Base-by-base conservation (phyloP, 352 stramenopile genomes). In the Pythium coloratum region DNA sequence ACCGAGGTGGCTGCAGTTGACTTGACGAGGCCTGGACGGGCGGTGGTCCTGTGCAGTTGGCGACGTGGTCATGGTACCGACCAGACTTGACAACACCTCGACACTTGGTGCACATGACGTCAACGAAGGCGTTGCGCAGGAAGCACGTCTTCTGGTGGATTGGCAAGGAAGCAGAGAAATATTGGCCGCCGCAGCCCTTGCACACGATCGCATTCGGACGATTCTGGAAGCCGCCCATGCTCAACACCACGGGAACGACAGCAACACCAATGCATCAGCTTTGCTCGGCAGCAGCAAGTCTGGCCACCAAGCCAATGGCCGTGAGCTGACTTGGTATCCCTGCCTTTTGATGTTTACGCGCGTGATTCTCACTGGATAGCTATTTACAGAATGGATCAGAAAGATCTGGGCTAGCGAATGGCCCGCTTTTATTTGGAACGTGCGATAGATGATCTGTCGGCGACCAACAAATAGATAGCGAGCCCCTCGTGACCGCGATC, bases 131-230 rank as follows among this genome's bases (percentile, higher is more conserved):
- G 33, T 92, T 81, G n/a, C 77, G 77, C 42, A 83, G 75, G 59
- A 87, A 92, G 59, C 84, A 92, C 4, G 65, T 76, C 57, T 90
- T 90, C 59, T 91, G 82, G 54, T 92, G 84, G 61, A 92, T 89
- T 0, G 70, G 67, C n/a, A 92, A 60, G 36, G 84, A 91, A 18
- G 70, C 75, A 3, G 76, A 61, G 30, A 92, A 92, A 65, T 80
- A 92, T 33, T 84, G 77, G 34, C 77, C 75, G 14, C 79, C 67
- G 36, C 84, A 92, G 3, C 55, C 77, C 28, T 71, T 54, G 47
- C 84, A 92, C 12, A 73, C 36, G n/a, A 64, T 36, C 5, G 47
- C 68, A 1, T 34, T 32, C 6, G 67, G 66, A 18, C 55, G 54
- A 4, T 40, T 47, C 10, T 60, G 63, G 38, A 64, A 64, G 44